Base-by-base conservation (phyloP, 345 rosid genomes). In the Excoecaria cochinchinensis region DNA sequence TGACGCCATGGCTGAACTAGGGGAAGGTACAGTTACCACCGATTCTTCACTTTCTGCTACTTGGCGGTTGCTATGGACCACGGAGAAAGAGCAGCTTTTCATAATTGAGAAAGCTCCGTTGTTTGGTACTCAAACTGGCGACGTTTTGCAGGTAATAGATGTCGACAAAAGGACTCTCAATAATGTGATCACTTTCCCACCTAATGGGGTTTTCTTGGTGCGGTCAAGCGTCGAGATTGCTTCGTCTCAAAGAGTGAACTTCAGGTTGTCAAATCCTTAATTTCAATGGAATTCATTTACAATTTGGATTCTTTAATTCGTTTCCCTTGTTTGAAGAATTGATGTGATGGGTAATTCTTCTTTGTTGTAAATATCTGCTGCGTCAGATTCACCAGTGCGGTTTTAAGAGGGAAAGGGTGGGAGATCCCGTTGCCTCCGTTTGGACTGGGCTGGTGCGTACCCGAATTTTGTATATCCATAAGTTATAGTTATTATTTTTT, bases 41-140 rank as follows among this genome's bases (percentile, higher is more conserved):
- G 90, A 73, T 0, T 77, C 60, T 10, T 81, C 91, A 11, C 90
- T 95, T 11, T 90, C 97, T 12, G 87, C 92, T 77, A 91, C 97
- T 53, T 95, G 99, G 97, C 82, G 98, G 68, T 78, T 92, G 58
- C 88, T 91, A 60, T 94, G 98, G 97, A 92, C 95, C 36, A 91
- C 98, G 66, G 98, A 94, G 90, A 94, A 91, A 80, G 98, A 91
- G 83, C 98, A 91, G 81, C 88, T 94, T 6, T 94, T 89, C 87
- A 92, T 94, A 64, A 82, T 94, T 65, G 95, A 92, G 88, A 92
- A 90, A 72, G 95, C 97, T 14, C 84, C 86, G 25, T 46, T 91
- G 82, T 86, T 94, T 40, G 91, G 97, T 11, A 92, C 95, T 0
- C 78, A 74, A 72, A 84, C 95, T 15, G 98, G 97, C 19, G 98